Evolutionary conservation across 495 filamentous ascomycete species (phyloP), one percentile per base, ranked within the genome.

Genomic region (Articulospora tetracladia): DNA sequence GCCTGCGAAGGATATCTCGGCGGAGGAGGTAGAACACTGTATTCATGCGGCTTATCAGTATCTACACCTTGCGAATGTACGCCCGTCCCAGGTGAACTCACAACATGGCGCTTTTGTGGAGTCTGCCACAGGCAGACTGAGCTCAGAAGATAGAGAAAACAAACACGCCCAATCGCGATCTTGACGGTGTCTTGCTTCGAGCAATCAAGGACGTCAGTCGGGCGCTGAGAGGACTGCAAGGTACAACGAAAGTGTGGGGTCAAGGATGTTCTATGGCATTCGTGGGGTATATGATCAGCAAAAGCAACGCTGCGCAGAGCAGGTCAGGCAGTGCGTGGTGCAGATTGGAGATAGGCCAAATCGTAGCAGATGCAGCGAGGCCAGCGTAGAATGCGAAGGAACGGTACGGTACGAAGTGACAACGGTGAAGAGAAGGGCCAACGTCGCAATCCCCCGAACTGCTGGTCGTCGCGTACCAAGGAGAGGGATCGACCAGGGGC

Each of bases 1-100:
- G 80, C 74, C 63, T 82, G 83, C 55, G 83, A 79, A 46, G 86
- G 87, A 74, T 93, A 95, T 72, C 89, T 83, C 57, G 92, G 91
- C 55, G 92, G 92, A 52, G 92, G 91, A 51, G 66, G 66, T 36
- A 69, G 54, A 25, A 69, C 66, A 58, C 66, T 69, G 50, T 19
- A 22, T 36, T 17, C 17, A 27, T 49, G 47, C 15, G 39, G 39
- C 61, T 60, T 63, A 64, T 68, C 55, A 68, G 63, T 44, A 58
- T 64, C 54, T 61, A 50, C 48, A 47, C 13, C 15, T 10, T 24
- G n/a, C 15, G 30, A 26, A 34, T 30, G 36, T 3, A 22, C 17
- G 34, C 46, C 20, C 1, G 30, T 41, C 11, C 8, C n/a, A 27
- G 28, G 39, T 44, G 26, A 11, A 64, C 66, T 56, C 49, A 68